These are phyloP conservation scores for Rhizophagus prolifer DNA, from an alignment of 192 early-diverging fungal genomes.

Conservation along the genomic window DNA sequence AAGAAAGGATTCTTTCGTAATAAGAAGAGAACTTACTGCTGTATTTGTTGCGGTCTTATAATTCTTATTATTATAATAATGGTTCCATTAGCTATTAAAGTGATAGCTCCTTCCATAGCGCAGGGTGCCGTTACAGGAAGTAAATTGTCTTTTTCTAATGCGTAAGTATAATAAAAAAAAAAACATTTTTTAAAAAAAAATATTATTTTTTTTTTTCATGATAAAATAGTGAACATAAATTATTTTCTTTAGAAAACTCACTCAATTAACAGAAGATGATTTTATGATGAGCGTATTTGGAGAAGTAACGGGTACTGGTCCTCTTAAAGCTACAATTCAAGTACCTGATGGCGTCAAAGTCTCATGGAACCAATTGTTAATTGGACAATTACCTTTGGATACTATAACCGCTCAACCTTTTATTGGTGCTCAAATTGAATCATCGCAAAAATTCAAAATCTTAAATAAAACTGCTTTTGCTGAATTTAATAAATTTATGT, in stretches of 20 bases:
- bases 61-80: constrained; percentile 49
- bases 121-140: constrained; percentile 48
- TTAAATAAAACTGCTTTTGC: constrained; percentile 43
- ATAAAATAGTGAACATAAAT: neutral
- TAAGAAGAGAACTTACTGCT: constrained; percentile 34
- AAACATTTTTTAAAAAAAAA: constrained; percentile 4
- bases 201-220: neutral
- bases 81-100: constrained; percentile 50
- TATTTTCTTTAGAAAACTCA: neutral
- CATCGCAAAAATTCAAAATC: constrained; percentile 38
- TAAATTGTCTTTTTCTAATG: constrained; percentile 35
- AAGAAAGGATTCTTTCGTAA: neutral
- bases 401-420: constrained; percentile 35
- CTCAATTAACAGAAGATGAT: neutral
- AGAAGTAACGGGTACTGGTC: constrained; percentile 46
- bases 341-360: constrained; percentile 41
- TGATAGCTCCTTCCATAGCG: constrained; percentile 55
- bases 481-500: constrained; percentile 50
- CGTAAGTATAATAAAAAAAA: neutral
- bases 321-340: constrained; percentile 46
- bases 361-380: constrained; percentile 34
- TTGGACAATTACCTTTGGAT: constrained; percentile 43
- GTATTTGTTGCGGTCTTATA: constrained; percentile 49
- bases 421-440: constrained; percentile 42
- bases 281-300: neutral